These are phyloP conservation scores for Poa pratensis DNA, from an alignment of 176 grass and related monocot genomes.

Conservation along the genomic window DNA sequence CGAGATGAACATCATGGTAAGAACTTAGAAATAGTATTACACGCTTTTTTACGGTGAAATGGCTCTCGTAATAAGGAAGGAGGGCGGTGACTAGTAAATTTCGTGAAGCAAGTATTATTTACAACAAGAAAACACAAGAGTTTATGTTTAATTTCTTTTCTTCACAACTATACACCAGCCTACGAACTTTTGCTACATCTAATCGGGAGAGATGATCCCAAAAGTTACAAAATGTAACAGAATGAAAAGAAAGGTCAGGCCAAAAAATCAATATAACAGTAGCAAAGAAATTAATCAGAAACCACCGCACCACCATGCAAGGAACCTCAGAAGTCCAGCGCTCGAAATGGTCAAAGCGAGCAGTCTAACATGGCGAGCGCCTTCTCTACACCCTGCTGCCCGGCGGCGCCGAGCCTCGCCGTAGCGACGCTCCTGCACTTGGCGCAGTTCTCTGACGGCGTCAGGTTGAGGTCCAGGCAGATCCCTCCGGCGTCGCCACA, in stretches of 20 bases:
- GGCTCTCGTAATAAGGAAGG: background rate
- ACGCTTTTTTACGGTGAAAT: background rate
- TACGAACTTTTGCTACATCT: conserved; percentile 3
- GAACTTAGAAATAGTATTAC: too few species aligned
- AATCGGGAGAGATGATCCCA: background rate
- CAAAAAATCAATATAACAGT: conserved; percentile 24
- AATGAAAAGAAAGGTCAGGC: background rate
- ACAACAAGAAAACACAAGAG: conserved; percentile 34
- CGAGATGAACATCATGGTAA: background rate
- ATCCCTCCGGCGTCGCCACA: conserved; percentile 43
- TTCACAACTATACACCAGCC: conserved; percentile 9
- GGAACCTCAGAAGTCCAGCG: conserved; percentile 20
- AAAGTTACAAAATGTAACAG: background rate
- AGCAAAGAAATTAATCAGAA: conserved; percentile 24
- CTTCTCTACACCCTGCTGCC: conserved; percentile 49
- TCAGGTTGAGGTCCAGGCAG: conserved; percentile 76
- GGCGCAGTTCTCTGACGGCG: conserved; percentile 77
- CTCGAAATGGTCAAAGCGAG: conserved; percentile 44
- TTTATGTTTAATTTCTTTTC: conserved; percentile 22
- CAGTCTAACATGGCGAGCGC: conserved; percentile 71
- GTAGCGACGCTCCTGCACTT: conserved; percentile 52
- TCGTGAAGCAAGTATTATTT: conserved; percentile 17
- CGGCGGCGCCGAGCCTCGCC: conserved; percentile 37
- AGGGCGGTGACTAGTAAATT: too few species aligned
- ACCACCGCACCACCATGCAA: background rate